Evolutionary conservation across 2,329 filamentous ascomycete genomes (phyloP), one percentile per base, ranked within the genome.

Genomic region (Simplicillium sp.): DNA sequence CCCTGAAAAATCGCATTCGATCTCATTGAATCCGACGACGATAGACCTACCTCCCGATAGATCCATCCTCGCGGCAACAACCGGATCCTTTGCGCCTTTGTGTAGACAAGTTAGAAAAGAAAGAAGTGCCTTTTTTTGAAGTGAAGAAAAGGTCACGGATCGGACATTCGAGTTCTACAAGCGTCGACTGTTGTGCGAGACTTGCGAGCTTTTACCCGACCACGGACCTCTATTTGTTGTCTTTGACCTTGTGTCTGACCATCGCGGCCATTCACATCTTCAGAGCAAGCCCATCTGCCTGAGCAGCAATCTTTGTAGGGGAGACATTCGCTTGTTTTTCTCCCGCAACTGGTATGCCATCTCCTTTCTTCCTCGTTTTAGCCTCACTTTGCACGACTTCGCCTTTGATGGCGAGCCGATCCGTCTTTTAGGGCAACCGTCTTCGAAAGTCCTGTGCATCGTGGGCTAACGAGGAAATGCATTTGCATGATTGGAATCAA

Each of bases 251-350:
- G 49, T 49, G 46, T 46, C 35, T 35, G 50, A 44, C 45, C 48
- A 34, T 40, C 31, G n/a, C 41, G 42, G 48, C 49, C 45, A 41
- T 11, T 38, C 42, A 48, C 50, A 38, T 47, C 48, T 42, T 44
- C 48, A 52, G 41, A 49, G 42, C n/a, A 9, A 36, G 3, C 29
- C n/a, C 20, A 34, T 44, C 29, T 42, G 50, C 46, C 50, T 54
- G 58, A 59, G 58, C 64, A 64, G 56, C 54, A 37, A 56, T 55
- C 53, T 49, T 59, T 66, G 65, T 68, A 70, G 87, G 87, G 85
- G 88, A 94, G 84, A 88, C 88, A 94, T 95, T 95, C 66, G 82
- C 64, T 95, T 94, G 88, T 94, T 87, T 71, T 85, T 94, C 88
- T 94, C 87, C 84, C 77, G 67, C 76, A 75, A 63, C 76, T 70